Percentiles rank a stretch among this genome's conserved stretches.
Evolutionary conservation across 176 grass and related monocot species (phyloP).

Genomic region (Musa troglodytarum): DNA sequence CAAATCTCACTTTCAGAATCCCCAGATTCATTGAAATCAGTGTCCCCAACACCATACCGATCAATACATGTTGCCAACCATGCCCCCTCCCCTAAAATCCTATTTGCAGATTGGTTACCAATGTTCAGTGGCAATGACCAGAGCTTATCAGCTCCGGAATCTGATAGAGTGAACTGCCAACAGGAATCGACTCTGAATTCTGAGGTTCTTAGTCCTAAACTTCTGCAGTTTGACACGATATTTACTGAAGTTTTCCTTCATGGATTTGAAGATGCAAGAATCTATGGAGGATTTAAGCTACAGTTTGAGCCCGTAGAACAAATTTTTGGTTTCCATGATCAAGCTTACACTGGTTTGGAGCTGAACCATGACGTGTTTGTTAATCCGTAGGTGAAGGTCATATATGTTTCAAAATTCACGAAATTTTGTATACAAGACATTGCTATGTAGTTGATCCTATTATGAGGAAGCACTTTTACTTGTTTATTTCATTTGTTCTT

Average conservation of each 20-base stretch:
- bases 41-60: slow-evolving; percentile 17
- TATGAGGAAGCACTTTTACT: too few species aligned
- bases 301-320: slow-evolving; percentile 28
- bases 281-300: slow-evolving; percentile 47
- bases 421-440: too few species aligned
- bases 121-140: slow-evolving; percentile 23
- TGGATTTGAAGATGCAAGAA: slow-evolving; percentile 35
- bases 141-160: not conserved
- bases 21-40: slow-evolving; percentile 30
- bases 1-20: slow-evolving; percentile 34
- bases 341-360: not conserved
- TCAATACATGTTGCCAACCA: slow-evolving; percentile 12
- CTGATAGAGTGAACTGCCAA: slow-evolving; percentile 3
- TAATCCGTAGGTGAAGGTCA: not conserved
- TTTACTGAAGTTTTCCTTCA: slow-evolving; percentile 23
- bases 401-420: not conserved
- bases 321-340: slow-evolving; percentile 33
- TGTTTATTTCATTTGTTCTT: not conserved
- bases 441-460: too few species aligned
- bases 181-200: slow-evolving; percentile 3
- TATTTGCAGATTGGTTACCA: slow-evolving; percentile 79
- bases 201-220: slow-evolving; percentile 12
- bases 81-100: slow-evolving; percentile 54
- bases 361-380: not conserved
- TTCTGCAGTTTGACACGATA: slow-evolving; percentile 29